phyloP scores from a whole-genome alignment of 2,329 filamentous ascomycete species.

The Monilinia fructigena region DNA sequence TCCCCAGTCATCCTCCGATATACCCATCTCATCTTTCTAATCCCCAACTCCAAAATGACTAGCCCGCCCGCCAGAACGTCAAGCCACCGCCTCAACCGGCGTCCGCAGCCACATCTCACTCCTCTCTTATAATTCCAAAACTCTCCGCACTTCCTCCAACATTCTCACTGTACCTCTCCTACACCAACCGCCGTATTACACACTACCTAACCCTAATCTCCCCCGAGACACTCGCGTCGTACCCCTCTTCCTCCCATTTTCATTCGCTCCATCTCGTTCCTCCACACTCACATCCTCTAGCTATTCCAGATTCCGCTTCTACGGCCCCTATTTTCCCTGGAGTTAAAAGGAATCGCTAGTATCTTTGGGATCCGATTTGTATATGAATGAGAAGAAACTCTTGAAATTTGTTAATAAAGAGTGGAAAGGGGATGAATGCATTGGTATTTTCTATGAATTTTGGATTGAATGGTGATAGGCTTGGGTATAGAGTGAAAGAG shows the following conservation, averaged over 20 bases:
- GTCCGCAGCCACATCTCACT: background rate
- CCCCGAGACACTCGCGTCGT: conserved; percentile 39
- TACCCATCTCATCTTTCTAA: too few species aligned
- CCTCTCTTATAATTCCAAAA: background rate
- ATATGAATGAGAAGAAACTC: background rate
- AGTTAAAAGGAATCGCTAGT: background rate
- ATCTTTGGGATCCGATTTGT: background rate
- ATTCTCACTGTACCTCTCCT: background rate
- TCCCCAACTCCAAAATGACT: background rate
- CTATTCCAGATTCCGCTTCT: background rate
- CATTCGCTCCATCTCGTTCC: background rate
- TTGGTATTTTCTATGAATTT: background rate
- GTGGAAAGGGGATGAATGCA: background rate
- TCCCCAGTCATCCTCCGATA: too few species aligned
- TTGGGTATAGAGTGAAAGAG: background rate
- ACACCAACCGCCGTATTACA: conserved; percentile 13
- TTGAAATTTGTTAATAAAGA: background rate
- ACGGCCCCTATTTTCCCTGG: background rate
- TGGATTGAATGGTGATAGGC: background rate
- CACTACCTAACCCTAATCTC: conserved; percentile 23
- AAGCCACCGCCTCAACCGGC: background rate
- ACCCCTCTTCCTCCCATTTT: conserved; percentile 30
- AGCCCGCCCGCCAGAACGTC: background rate
- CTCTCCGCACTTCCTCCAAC: too few species aligned
- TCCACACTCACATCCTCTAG: background rate